Evolutionary conservation across 306 rosid genomes (phyloP).

Genomic region (Astragalus glycyphyllos): DNA sequence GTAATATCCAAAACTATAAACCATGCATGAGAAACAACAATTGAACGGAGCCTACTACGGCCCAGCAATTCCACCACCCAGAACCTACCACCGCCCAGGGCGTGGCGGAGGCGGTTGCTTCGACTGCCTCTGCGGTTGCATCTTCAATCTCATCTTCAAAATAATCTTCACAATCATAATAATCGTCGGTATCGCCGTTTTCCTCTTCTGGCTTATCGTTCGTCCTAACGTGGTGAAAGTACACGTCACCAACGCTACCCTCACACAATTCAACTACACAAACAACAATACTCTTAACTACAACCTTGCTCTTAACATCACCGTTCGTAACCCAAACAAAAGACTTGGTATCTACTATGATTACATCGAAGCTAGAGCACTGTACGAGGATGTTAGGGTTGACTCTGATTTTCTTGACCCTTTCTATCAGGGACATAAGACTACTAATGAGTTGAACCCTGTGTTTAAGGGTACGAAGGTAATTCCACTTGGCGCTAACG

Average conservation of each 20-base stretch:
- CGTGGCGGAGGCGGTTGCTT: conserved; percentile 50
- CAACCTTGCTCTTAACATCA: conserved; percentile 49
- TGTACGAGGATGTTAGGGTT: conserved; percentile 55
- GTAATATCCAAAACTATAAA: background rate
- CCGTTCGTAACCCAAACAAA: conserved; percentile 73
- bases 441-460: conserved; percentile 45
- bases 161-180: conserved; percentile 42
- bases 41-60: conserved; percentile 89
- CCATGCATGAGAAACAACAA: conserved; percentile 59
- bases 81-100: conserved; percentile 56
- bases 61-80: conserved; percentile 70
- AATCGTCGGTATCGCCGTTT: conserved; percentile 38
- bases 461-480: conserved; percentile 53
- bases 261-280: conserved; percentile 48
- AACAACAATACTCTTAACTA: conserved; percentile 39
- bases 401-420: background rate
- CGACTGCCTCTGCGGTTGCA: conserved; percentile 44
- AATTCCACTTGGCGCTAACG: conserved; percentile 32
- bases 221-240: conserved; percentile 51
- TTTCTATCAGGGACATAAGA: conserved; percentile 80
- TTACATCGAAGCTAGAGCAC: conserved; percentile 57
- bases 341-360: conserved; percentile 74
- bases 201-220: conserved; percentile 55
- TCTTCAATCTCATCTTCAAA: conserved; percentile 48
- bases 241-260: conserved; percentile 52